Percentiles rank a stretch among this genome's conserved stretches.
These are phyloP conservation scores for Kregervanrija fluxuum DNA, from an alignment of 805 yeast species.

Conservation along the genomic window DNA sequence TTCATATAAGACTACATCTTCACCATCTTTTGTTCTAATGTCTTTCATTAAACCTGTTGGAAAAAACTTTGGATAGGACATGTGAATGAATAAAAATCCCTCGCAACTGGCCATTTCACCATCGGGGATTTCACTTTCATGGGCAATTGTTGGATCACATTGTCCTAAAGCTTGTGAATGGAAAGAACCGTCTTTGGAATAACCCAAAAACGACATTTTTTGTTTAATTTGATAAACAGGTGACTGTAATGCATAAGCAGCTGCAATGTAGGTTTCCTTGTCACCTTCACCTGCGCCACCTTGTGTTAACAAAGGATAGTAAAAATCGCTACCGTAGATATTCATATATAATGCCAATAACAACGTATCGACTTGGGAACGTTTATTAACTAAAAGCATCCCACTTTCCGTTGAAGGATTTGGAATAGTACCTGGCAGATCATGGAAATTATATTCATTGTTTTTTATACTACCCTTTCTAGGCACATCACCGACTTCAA, in stretches of 20 bases:
- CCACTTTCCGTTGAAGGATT: conserved; percentile 69
- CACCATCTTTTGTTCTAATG: conserved; percentile 4
- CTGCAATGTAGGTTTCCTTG: conserved; percentile 68
- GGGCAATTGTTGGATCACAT: conserved; percentile 34
- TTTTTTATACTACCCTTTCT: not conserved
- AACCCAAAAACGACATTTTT: conserved; percentile 46
- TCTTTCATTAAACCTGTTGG: conserved; percentile 18
- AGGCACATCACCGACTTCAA: conserved; percentile 7
- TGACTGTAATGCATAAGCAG: conserved; percentile 39
- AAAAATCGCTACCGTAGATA: conserved; percentile 54
- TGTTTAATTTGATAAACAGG: conserved; percentile 42
- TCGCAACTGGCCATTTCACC: conserved; percentile 15
- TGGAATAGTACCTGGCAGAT: conserved; percentile 55
- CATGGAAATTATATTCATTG: conserved; percentile 42
- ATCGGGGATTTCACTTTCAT: conserved; percentile 13
- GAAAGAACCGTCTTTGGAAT: conserved; percentile 28
- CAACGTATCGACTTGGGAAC: conserved; percentile 46
- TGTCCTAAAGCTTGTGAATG: conserved; percentile 39
- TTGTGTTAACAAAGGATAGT: conserved; percentile 61
- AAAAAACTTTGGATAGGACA: conserved; percentile 49
- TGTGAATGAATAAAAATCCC: conserved; percentile 42
- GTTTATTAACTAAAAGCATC: conserved; percentile 54
- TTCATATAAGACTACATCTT: conserved; percentile 29
- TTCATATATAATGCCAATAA: conserved; percentile 58
- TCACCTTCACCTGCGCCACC: conserved; percentile 77